Conservation (phyloP, 2,329 filamentous ascomycete genomes). For the Huntiella abstrusa region DNA sequence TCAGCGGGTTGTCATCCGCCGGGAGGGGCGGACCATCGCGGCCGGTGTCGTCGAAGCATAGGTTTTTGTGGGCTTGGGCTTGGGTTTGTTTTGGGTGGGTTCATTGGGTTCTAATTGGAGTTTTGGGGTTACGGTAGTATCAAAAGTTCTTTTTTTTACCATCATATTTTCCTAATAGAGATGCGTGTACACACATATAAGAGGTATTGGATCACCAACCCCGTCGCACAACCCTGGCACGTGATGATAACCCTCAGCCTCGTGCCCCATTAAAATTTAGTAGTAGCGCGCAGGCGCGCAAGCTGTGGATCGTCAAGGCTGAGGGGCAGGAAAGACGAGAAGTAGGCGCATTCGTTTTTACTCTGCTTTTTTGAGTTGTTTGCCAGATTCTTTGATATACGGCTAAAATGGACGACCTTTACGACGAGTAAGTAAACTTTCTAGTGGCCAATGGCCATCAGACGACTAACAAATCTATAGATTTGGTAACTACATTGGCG, state of each 20-base stretch:
- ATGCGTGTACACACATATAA: no score
- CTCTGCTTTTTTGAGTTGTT: neutral
- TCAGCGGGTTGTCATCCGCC: conserved; percentile 61
- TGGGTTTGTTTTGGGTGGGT: no score
- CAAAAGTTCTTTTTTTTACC: no score
- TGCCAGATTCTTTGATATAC: neutral
- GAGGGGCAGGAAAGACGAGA: neutral
- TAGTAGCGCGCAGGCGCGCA: conserved; percentile 12
- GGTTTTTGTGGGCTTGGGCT: neutral
- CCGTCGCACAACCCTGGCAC: neutral
- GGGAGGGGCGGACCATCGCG: conserved; percentile 67
- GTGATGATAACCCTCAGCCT: conserved; percentile 10
- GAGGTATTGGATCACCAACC: no score
- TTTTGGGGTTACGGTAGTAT: no score
- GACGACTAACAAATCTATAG: conserved; percentile 23
- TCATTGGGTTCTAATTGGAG: no score
- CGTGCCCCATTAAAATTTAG: conserved; percentile 11
- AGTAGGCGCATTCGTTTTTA: neutral
- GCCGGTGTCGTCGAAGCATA: conserved; percentile 53
- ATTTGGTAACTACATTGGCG: conserved; percentile 97
- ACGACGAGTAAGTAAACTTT: conserved; percentile 55
- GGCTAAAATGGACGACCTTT: conserved; percentile 70
- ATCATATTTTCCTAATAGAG: no score
- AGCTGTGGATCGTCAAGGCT: conserved; percentile 9
- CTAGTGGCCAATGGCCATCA: neutral